These are phyloP conservation scores for Priceomyces carsonii DNA, from an alignment of 805 yeast genomes.

Conservation along the genomic window DNA sequence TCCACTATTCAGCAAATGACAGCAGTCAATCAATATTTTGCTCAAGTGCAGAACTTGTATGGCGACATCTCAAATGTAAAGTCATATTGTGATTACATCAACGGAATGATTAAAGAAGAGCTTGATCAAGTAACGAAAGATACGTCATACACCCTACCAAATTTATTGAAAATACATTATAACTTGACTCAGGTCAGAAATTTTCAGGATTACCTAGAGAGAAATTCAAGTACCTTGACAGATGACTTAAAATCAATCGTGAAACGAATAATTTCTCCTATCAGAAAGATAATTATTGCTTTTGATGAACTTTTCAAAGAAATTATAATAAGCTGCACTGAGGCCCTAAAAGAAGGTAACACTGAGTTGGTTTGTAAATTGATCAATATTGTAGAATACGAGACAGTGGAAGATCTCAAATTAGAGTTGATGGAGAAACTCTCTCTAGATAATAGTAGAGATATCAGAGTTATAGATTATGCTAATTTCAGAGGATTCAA, in stretches of 20 bases:
- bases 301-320: conserved; percentile 68
- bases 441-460: conserved; percentile 18
- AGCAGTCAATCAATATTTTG: conserved; percentile 67
- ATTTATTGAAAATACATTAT: conserved; percentile 68
- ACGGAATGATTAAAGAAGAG: conserved; percentile 51
- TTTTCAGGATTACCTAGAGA: conserved; percentile 70
- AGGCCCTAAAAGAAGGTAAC: conserved; percentile 70
- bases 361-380: conserved; percentile 65
- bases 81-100: conserved; percentile 49
- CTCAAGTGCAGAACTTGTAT: conserved; percentile 65
- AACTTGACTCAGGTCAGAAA: conserved; percentile 70
- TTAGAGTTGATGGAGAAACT: conserved; percentile 30
- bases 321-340: conserved; percentile 69
- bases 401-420: conserved; percentile 75
- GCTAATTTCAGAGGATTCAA: conserved; percentile 33
- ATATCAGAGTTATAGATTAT: conserved; percentile 24
- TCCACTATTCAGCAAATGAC: conserved; percentile 69
- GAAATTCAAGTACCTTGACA: conserved; percentile 47
- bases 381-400: conserved; percentile 77
- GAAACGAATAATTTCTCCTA: conserved; percentile 52
- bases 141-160: conserved; percentile 47
- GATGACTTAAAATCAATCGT: conserved; percentile 72
- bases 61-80: conserved; percentile 60
- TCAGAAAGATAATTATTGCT: conserved; percentile 48
- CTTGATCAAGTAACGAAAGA: conserved; percentile 32